Evolutionary conservation across 768 basidiomycete genomes (phyloP), one percentile per base, ranked within the genome.

Genomic region (Boletales sp.): DNA sequence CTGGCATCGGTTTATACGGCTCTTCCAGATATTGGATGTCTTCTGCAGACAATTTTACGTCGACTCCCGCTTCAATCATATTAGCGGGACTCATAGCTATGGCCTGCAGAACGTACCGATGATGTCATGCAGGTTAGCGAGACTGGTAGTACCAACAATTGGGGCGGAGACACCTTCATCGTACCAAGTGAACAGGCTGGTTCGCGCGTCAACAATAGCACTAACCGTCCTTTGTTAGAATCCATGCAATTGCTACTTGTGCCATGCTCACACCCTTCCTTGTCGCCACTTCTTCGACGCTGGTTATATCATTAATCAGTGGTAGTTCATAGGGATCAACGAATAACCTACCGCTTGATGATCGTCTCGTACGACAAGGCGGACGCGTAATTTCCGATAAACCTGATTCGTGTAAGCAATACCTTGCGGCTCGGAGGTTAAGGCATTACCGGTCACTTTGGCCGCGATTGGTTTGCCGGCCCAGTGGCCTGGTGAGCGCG

Each of bases 11-110:
- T 39, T 48, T 52, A 61, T 82, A 82, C 1, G 66, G 63, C 54
- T 76, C 72, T 41, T 73, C 72, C 42, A 83, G 66, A 40, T 68
- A 71, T 48, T 72, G 66, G 34, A 76, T 65, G 52, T 83, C 82
- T 21, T 81, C 81, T 14, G 63, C 62, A 0, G 72, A 73, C 51
- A 83, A 65, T 39, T 72, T 62, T 40, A 82, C 54, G 31, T 77
- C 63, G 38, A 77, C 60, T 1, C 63, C 63, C 45, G 48, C 72
- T 72, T 45, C 13, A 30, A 32, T 64, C 17, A 64, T 44, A 15
- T 45, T 41, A 15, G 29, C 12, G 4, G 32, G 37, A n/a, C 37
- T 13, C 19, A 24, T 41, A 8, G 19, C 10, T 13, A 41, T 30
- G 24, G 24, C 24, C 4, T 14, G 29, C 5, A 47, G 9, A 39